Evolutionary conservation across 352 stramenopile genomes (phyloP), one percentile per base, ranked within the genome.

Genomic region (Phytopythium helicoides): DNA sequence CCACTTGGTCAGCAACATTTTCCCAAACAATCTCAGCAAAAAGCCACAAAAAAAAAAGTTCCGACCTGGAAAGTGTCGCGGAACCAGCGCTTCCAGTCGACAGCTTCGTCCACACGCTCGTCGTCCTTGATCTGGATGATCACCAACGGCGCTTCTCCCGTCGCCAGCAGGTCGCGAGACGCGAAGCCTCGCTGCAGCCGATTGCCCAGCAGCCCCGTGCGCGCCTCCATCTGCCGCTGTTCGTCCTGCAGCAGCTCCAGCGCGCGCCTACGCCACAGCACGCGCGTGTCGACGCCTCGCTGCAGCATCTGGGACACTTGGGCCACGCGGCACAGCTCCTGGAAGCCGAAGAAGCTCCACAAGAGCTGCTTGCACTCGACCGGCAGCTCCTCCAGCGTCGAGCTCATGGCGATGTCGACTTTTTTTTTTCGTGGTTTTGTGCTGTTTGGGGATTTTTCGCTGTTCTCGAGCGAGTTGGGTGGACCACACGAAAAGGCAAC

Each of bases 321-420:
- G 0, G 52, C 48, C 41, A 81, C 23, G 47, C 66, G 75, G 52
- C 78, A 89, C n/a, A 89, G 73, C 56, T 80, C 71, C 19, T 34
- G 36, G 21, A 73, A 64, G 44, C 58, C 75, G 12, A 89, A 55
- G 41, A 74, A 80, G 34, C 52, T 39, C 78, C 78, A 89, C 47
- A 89, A 54, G 18, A 68, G 37, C 58, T 81, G 71, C 66, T 86
- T 87, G 59, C 74, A 86, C 51, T 89, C 78, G 60, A 80, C 66
- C 45, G 64, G 66, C 23, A 89, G 71, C 54, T 61, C n/a, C 26
- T 51, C 39, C 44, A 89, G 45, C 75, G 82, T 78, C 18, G 10
- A 12, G 12, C 18, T 31, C 15, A 28, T 33, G 28, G 9, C 9
- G 28, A 33, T 33, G 28, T 5, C 28, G 28, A 33, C 5, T 9